A percentile compares a stretch with the other conserved stretches of the same genome.
Evolutionary conservation across 1,284 basidiomycete genomes (phyloP).

Genomic region (Austropuccinia psidii): DNA sequence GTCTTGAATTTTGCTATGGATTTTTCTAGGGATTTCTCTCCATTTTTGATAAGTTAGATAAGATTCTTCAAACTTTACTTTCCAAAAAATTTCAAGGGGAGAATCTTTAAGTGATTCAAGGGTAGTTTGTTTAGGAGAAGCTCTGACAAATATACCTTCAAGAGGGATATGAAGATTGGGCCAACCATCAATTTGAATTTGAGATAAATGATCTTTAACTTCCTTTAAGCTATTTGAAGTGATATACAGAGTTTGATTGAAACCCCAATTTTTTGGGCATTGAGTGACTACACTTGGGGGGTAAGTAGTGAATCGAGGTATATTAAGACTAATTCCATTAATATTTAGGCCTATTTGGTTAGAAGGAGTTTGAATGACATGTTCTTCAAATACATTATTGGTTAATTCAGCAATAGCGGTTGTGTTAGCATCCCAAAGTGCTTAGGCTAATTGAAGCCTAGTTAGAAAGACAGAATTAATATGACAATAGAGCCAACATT

Average conservation of each 20-base stretch:
- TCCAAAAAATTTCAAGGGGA: conserved; percentile 98
- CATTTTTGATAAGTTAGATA: conserved; percentile 98
- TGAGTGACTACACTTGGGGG: conserved; percentile 61
- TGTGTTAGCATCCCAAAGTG: conserved; percentile 73
- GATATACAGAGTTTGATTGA: conserved; percentile 68
- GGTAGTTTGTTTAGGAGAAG: conserved; percentile 38
- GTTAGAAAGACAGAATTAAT: conserved; percentile 60
- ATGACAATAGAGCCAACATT: conserved; percentile 72
- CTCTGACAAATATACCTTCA: conserved; percentile 86
- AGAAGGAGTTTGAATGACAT: conserved; percentile 74
- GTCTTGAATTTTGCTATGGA: conserved; percentile 33
- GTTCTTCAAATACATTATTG: conserved; percentile 96
- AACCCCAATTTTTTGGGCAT: conserved; percentile 84
- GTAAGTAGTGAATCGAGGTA: conserved; percentile 66
- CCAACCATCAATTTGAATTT: conserved; percentile 53
- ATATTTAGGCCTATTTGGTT: conserved; percentile 85
- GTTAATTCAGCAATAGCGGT: conserved; percentile 83
- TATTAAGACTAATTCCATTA: conserved; percentile 77
- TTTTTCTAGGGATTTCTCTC: conserved; percentile 79
- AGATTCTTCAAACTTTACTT: conserved; percentile 97
- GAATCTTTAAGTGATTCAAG: conserved; percentile 30
- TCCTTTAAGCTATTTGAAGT: conserved; percentile 59
- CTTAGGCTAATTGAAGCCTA: conserved; percentile 63
- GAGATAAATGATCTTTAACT: conserved; percentile 52
- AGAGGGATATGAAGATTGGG: conserved; percentile 77